Base-by-base conservation (phyloP, 2,329 filamentous ascomycete species). In the Alternaria incomplexa region DNA sequence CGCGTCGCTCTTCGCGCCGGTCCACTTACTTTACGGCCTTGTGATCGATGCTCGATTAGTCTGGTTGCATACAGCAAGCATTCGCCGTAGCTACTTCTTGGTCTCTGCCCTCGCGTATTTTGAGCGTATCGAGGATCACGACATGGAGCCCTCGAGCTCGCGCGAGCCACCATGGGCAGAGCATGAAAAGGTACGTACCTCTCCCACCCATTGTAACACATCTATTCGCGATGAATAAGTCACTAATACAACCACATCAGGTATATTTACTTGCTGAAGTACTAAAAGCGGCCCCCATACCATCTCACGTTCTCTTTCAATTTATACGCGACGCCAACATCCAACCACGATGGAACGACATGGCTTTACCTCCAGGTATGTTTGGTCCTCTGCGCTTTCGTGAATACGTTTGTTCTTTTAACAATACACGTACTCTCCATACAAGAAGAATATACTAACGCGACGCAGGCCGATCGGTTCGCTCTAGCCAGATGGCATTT, bases 241-340 rank as follows among this genome's bases (percentile, higher is more conserved):
- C 32, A 50, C 11, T 23, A 22, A 25, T 25, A 47, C 63, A 40
- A 67, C 64, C 62, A 70, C 66, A 58, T 23, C 57, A 70, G 76
- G 70, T 79, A 63, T 81, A 82, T 70, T 74, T 87, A 60, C 80
- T 87, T 66, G 82, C 84, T 69, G 85, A 87, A 72, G 82, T 85
- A 65, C 78, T 87, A 68, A 87, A 85, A 73, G 79, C 78, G 45
- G 80, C 81, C 60, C 76, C 79, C 46, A 77, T 85, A 58, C 77
- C 81, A 45, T 80, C 82, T 51, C 77, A 80, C 65, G 74, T 79
- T 47, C 76, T 85, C 59, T 79, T 83, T 65, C 74, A 80, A 59
- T 74, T 83, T 66, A 79, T 86, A 65, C 77, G 79, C 64, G 80
- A 83, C 56, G 69, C 74, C 61, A 79, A 80, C 65, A 76, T 83